Conservation (phyloP, 2,329 filamentous ascomycete species). For the Hypoxylon sp. region DNA sequence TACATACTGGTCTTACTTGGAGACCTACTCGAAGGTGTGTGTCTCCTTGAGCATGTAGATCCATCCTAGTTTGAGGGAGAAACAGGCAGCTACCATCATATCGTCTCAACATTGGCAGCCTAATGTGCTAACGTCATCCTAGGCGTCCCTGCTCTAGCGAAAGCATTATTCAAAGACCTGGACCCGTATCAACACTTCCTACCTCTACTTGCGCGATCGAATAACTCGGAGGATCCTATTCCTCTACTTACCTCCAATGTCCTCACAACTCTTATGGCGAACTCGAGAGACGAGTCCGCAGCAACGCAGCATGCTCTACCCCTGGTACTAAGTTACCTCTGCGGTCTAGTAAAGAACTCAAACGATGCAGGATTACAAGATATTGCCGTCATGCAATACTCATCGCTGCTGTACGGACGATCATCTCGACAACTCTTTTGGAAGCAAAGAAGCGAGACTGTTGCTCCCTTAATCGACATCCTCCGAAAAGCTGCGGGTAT, state of each 20-base stretch:
- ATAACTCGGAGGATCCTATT: constrained; percentile 81
- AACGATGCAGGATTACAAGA: constrained; percentile 90
- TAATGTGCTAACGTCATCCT: constrained; percentile 31
- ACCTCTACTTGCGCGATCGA: constrained; percentile 84
- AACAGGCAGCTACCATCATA: not conserved
- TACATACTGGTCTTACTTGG: constrained; percentile 92
- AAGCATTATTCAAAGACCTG: constrained; percentile 80
- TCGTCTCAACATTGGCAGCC: not conserved
- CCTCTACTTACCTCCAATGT: constrained; percentile 92
- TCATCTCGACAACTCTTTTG: constrained; percentile 88
- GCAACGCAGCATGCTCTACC: constrained; percentile 82
- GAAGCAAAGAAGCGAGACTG: constrained; percentile 88
- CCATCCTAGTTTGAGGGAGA: not conserved
- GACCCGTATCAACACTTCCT: constrained; percentile 88
- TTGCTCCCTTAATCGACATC: constrained; percentile 86
- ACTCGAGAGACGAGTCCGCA: constrained; percentile 72
- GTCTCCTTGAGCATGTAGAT: not conserved
- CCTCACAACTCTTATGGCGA: constrained; percentile 82
- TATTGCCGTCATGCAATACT: constrained; percentile 94
- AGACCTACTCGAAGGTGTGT: constrained; percentile 87
- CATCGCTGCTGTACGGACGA: constrained; percentile 82
- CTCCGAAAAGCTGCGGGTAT: constrained; percentile 83
- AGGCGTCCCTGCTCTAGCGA: constrained; percentile 83
- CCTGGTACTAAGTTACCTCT: constrained; percentile 87
- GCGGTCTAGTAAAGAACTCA: constrained; percentile 83